Base-by-base conservation (phyloP, 1,284 basidiomycete species). In the Puccinia brachypodii region DNA sequence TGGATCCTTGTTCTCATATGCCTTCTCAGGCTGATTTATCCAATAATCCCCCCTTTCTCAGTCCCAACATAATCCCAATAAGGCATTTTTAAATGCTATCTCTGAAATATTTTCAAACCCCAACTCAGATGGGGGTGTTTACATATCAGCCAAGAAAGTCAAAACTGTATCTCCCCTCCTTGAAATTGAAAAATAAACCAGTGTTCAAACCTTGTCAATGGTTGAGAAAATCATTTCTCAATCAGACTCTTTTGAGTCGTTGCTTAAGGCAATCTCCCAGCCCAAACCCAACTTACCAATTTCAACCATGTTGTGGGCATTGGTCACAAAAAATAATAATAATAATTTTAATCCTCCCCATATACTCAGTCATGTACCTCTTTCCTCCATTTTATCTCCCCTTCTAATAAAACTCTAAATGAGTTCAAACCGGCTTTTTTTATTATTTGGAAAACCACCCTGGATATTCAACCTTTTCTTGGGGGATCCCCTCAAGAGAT, bases 381-480 rank as follows among this genome's bases (percentile, higher is more conserved):
- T 3, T 6, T 11, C 2, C 6, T 3, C 28, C 13, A 8, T 9
- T 22, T n/a, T n/a, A 8, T 19, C 22, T 38, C 66, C 42, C 66
- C 66, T 2, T 9, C 38, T 19, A 68, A n/a, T n/a, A 42, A 38
- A n/a, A 22, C 42, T n/a, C 7, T 68, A 1, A 68, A 68, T 68
- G 66, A 68, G 33, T 68, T 68, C 25, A 68, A 68, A 42, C 31
- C 66, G 2, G 31, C 66, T n/a, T 68, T 68, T 44, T 68, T 68
- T 44, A 28, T 68, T 33, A 68, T 68, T 68, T 38, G 38, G 7
- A 68, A 68, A 22, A 16, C 42, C 33, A n/a, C 25, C 25, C 42
- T 38, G 4, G 66, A 68, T 2, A 22, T 38, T 3, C 36, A 22
- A 7, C 38, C 66, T 68, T 68, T 68, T 36, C n/a, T 44, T 9